These are phyloP conservation scores for Cucurbita pepo DNA, from an alignment of 306 rosid genomes.

Conservation along the genomic window DNA sequence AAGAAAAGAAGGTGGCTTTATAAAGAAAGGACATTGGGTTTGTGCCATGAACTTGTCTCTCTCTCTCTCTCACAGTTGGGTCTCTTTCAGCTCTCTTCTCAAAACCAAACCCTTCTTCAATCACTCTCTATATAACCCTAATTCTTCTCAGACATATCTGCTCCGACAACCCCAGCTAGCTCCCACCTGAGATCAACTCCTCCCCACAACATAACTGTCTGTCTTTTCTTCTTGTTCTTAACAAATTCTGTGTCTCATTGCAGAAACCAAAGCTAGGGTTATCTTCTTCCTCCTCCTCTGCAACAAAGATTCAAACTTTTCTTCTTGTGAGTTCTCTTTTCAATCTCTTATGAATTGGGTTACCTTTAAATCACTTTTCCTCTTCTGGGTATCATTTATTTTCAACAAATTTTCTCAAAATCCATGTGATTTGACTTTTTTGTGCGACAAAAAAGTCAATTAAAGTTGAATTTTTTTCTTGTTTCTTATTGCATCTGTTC, in stretches of 20 bases:
- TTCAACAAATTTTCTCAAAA: not conserved
- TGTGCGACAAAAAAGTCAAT: not conserved
- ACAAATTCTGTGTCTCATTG: not conserved
- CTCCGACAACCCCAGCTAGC: not conserved
- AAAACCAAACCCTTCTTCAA: not conserved
- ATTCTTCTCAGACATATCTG: not conserved
- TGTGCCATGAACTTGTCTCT: not conserved
- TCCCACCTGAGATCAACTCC: not conserved
- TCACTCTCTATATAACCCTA: not conserved
- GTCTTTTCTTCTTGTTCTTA: not conserved
- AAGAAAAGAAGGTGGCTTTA: not conserved
- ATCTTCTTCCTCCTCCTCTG: not conserved
- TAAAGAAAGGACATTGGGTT: not conserved
- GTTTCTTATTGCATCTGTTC: not conserved
- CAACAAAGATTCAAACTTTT: not conserved
- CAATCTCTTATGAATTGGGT: not conserved
- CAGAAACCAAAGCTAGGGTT: not conserved
- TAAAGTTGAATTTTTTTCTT: not conserved
- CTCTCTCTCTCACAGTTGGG: not conserved
- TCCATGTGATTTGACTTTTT: not conserved
- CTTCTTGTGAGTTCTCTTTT: slow-evolving; percentile 1
- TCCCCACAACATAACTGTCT: not conserved
- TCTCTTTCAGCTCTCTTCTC: not conserved
- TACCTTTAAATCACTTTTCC: not conserved
- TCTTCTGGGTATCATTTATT: not conserved